Evolutionary conservation across 2,329 filamentous ascomycete genomes (phyloP), one percentile per base, ranked within the genome.

Genomic region (Xylaria sp.): DNA sequence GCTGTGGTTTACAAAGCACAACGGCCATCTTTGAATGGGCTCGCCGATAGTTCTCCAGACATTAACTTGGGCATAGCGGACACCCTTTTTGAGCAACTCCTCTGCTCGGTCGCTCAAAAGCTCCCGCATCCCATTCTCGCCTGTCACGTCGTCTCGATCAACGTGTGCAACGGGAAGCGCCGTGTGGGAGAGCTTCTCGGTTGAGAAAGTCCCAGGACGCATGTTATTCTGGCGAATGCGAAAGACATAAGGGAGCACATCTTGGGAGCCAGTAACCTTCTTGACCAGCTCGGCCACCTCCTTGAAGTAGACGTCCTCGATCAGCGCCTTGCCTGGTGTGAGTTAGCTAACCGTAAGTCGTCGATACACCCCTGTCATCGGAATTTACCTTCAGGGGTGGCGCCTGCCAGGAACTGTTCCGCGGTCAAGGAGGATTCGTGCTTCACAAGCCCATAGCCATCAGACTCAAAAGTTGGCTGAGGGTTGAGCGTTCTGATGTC

Each of bases 21-120:
- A 72, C 0, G 76, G 76, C 76, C 76, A 77, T 59, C 74, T 72
- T 66, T 72, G 69, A 66, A 76, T 72, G 41, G 75, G 68, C 44
- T 75, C 59, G 52, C 74, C 74, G 62, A 78, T 74, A 12, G 74
- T 74, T 63, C 76, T 71, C 76, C 76, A 78, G 63, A 78, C 57
- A 65, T 77, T 78, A 37, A 78, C 75, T 57, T 75, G 73, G 12
- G 74, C 75, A 63, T 73, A 78, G 20, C 73, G 74, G 61, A 73
- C 73, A 66, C 73, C 72, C 46, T 74, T 63, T 64, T 72, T 67
- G 52, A 78, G 70, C n/a, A 73, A 59, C 41, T 75, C 70, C 34
- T 76, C 75, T n/a, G 74, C 75, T 15, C 70, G 63, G 4, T 73
- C 73, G 46, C 70, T 70, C 2, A 76, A 69, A n/a, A 76, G 65